Evolutionary conservation across 1,139 yeast species (phyloP), one percentile per base, ranked within the genome.

Genomic region (Yamadazyma triangularis): DNA sequence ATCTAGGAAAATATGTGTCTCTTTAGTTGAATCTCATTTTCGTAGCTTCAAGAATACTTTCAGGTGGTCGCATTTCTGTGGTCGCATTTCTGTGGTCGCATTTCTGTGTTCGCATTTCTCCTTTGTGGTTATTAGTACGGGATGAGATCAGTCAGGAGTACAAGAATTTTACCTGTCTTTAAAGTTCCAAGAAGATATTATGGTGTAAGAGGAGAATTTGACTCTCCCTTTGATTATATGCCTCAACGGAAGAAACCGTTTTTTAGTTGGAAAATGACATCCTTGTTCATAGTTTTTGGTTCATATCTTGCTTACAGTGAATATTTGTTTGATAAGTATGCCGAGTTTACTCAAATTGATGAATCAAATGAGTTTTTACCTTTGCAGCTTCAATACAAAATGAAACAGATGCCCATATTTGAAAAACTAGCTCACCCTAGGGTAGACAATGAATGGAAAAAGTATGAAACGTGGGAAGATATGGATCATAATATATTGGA

Each of bases 391-490:
- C 75, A 71, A 38, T 56, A 58, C 29, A 60, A 77, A 36, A 54
- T 82, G 34, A 64, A 70, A 30, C 51, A 63, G 4, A 54, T 84
- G 30, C 75, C 79, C 0, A 53, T 81, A 1, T 81, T 76, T 31
- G 60, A 72, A 39, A 48, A 64, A 32, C 55, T 80, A 29, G 48
- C 56, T 1, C 67, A 65, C 31, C 59, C 68, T 5, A 49, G 42
- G 16, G 47, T 53, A n/a, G 57, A 65, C 11, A 64, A 68, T 11
- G 52, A 58, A 11, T 79, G 70, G 66, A 56, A 53, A 27, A 55
- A 60, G 36, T 49, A 66, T 12, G 64, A 77, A 31, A 75, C 85
- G 3, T 79, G 86, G 85, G 78, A 76, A 31, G 72, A 73, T 38
- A 55, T 78, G 29, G 73, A 72, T 37, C 58, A 71, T 26, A 70